Base-by-base conservation (phyloP, 2,329 filamentous ascomycete genomes). In the Beauveria scarabaeidicola region DNA sequence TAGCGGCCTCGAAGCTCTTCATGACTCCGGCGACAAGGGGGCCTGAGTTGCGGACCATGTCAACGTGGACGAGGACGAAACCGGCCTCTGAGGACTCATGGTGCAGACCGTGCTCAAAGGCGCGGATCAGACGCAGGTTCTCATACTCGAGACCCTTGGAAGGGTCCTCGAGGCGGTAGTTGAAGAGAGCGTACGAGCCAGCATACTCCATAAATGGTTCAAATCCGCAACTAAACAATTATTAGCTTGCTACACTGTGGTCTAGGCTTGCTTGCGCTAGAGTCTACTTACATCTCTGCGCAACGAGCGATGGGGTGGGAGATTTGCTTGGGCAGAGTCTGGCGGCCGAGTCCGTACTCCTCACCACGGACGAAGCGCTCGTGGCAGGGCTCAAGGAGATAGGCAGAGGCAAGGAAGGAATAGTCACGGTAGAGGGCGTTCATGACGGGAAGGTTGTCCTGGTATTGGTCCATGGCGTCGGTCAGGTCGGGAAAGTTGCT, bases 21-120 rank as follows among this genome's bases (percentile, higher is more conserved):
- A 90, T 80, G 3, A 86, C 83, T 36, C 90, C 90, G 46, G 83
- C 81, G 51, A 97, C 85, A 1, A 97, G 79, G 1, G 85, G 83
- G 0, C 88, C 88, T 0, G 91, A 92, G 73, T 96, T 85, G 70
- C 86, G 87, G 53, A 96, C 93, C 92, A 97, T 97, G 73, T 95
- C 91, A 55, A 97, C 86, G 72, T 97, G 93, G 5, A 94, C 92
- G 13, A 97, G 82, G n/a, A 97, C 91, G 71, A 97, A 97, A 53
- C 93, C 93, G 1, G 93, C 93, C 73, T 97, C 93, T 8, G 91
- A 96, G 3, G 90, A 95, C 36, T 81, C 81, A 0, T 89, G 89
- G 71, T 97, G 89, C 9, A 96, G 84, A 15, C 93, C 93, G 67
- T 88, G 84, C 75, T 97, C 92, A 67, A 97, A 97, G 25, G 91